These are phyloP conservation scores for Penicillium crustosum DNA, from an alignment of 2,329 filamentous ascomycete species.

Conservation along the genomic window DNA sequence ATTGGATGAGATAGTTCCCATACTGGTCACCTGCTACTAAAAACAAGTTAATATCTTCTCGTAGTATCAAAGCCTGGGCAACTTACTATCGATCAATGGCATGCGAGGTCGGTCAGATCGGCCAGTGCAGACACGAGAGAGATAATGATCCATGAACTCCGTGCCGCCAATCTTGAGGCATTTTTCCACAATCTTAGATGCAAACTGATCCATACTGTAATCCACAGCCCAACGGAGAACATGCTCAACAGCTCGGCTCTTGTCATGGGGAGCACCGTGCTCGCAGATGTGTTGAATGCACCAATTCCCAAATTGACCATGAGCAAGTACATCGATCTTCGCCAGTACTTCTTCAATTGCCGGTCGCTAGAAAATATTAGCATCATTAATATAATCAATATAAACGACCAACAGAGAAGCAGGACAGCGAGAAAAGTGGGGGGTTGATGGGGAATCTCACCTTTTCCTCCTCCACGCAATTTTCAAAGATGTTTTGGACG, in stretches of 20 bases:
- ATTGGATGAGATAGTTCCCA: conserved; percentile 96
- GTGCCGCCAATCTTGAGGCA: conserved; percentile 92
- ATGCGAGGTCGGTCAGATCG: conserved; percentile 89
- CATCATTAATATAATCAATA: not conserved
- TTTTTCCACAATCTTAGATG: conserved; percentile 98
- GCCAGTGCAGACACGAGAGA: conserved; percentile 90
- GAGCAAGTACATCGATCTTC: conserved; percentile 93
- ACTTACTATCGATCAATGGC: conserved; percentile 85
- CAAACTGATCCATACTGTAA: conserved; percentile 99
- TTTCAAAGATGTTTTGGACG: conserved; percentile 99
- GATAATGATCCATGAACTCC: conserved; percentile 88
- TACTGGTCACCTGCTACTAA: conserved; percentile 92
- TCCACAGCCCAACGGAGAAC: conserved; percentile 90
- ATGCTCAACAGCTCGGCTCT: conserved; percentile 90
- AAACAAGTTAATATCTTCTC: conserved; percentile 9
- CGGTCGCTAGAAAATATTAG: conserved; percentile 65
- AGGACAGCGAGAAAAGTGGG: not conserved
- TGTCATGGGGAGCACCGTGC: conserved; percentile 86
- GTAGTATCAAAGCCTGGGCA: not conserved
- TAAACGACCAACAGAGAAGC: not conserved
- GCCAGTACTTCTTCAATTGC: conserved; percentile 95
- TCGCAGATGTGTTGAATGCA: conserved; percentile 99
- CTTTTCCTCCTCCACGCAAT: conserved; percentile 98
- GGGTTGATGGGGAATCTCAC: conserved; percentile 49
- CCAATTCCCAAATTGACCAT: conserved; percentile 99